These are phyloP conservation scores for Amesomyces nigricolor DNA, from an alignment of 2,329 filamentous ascomycete species.

Conservation along the genomic window DNA sequence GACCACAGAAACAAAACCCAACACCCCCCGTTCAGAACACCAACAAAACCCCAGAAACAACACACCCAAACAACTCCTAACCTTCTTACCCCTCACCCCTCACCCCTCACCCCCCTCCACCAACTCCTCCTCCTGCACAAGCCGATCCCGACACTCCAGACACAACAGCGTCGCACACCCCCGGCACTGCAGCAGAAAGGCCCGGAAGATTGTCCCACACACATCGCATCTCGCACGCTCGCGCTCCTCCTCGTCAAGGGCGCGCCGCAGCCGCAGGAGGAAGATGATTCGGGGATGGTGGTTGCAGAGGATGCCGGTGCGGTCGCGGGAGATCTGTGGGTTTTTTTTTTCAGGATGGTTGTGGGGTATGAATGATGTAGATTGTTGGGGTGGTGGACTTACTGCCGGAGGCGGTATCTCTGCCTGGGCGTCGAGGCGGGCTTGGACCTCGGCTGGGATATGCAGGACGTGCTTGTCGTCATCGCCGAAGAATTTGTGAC, in stretches of 20 bases:
- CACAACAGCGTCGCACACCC: constrained; percentile 6
- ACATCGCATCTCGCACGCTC: neutral
- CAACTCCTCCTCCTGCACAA: neutral
- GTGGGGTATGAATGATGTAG: too few species aligned
- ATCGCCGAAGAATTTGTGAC: neutral
- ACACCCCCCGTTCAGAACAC: too few species aligned
- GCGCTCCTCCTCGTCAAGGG: neutral
- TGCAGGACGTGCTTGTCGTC: constrained; percentile 1
- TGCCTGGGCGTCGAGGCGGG: constrained; percentile 1
- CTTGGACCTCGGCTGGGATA: constrained; percentile 4
- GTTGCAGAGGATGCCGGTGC: neutral
- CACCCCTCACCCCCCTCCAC: neutral
- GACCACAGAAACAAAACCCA: too few species aligned
- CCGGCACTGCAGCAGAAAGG: constrained; percentile 9
- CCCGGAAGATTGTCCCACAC: neutral
- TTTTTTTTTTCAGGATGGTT: too few species aligned
- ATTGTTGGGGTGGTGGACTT: too few species aligned
- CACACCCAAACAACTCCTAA: too few species aligned
- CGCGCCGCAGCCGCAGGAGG: constrained; percentile 1
- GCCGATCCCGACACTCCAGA: constrained; percentile 1
- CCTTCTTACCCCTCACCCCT: too few species aligned
- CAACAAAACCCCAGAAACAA: too few species aligned
- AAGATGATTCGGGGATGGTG: neutral
- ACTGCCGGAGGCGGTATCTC: neutral
- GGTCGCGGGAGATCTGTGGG: neutral